phyloP scores from a whole-genome alignment of 2,329 filamentous ascomycete species.

The Apiospora hydei region DNA sequence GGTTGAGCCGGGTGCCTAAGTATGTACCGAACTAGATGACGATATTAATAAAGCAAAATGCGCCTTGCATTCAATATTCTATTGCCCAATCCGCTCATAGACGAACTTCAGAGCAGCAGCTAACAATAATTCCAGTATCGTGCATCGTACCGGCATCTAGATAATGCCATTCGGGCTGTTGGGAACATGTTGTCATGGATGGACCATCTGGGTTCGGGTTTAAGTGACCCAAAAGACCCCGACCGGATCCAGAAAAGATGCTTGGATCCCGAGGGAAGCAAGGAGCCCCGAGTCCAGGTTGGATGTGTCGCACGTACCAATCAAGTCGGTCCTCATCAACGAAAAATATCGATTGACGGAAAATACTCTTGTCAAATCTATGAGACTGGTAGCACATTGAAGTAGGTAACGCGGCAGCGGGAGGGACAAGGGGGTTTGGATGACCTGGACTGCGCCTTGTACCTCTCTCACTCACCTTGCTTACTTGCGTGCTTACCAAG shows the following conservation, averaged over 20 bases:
- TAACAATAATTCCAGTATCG: not conserved
- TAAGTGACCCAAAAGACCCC: conserved; percentile 1
- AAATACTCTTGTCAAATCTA: not conserved
- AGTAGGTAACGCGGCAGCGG: not conserved
- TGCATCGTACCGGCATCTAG: not conserved
- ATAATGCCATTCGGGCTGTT: not conserved
- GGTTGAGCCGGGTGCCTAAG: not conserved
- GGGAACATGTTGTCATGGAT: not conserved
- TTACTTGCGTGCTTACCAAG: conserved; percentile 18
- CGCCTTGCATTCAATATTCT: not conserved
- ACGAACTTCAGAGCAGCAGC: not conserved
- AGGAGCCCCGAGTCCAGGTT: conserved; percentile 7
- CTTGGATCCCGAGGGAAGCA: conserved; percentile 5
- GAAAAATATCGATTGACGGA: not conserved
- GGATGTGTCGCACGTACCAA: conserved; percentile 8
- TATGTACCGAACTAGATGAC: not conserved
- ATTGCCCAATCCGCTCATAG: not conserved
- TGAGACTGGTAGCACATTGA: not conserved
- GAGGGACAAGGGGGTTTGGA: conserved; percentile 4
- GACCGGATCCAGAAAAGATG: conserved; percentile 1
- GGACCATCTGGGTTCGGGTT: conserved; percentile 14
- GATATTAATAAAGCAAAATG: not conserved
- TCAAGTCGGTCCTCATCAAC: not conserved
- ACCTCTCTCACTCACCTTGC: conserved; percentile 4
- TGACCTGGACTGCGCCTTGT: conserved; percentile 6